Base-by-base conservation (phyloP, 768 basidiomycete species). In the Leccinum boreale region DNA sequence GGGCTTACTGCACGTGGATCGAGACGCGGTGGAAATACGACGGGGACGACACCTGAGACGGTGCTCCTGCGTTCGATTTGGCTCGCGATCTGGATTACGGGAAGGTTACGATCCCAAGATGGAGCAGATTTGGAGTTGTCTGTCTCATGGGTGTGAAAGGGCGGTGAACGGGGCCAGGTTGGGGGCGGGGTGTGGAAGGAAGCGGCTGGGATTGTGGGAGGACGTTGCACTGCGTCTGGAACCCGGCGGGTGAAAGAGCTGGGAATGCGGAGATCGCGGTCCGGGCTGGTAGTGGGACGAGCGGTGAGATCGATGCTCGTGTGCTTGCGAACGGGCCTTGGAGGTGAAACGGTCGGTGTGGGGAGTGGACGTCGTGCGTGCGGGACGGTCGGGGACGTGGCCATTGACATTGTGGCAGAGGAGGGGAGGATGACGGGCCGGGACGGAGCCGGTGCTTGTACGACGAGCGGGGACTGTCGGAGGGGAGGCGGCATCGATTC, bases 91-190 rank as follows among this genome's bases (percentile, higher is more conserved):
- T 11, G 26, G 28, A 64, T 33, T 56, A 65, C 14, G 68, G 64
- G 62, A 1, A 74, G 58, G 24, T 64, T 70, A 28, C 77, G 77
- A 65, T 78, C 78, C 79, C 79, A 80, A 12, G 75, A 62, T 3
- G 81, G 79, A 10, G 76, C 70, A 53, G 77, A 74, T 29, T 72
- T 77, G 31, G 47, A 28, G n/a, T 45, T 52, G n/a, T 50, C 61
- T 23, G 50, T 52, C 46, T 60, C 65, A 36, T 56, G 58, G 3
- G 39, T 3, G 6, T 65, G 57, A 3, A 56, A 49, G 14, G 19
- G 52, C 0, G 58, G 17, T 10, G 64, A 14, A 11, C 49, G 65
- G 17, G 62, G 52, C 62, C 59, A 65, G 1, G 53, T 59, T n/a
- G 62, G 57, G 4, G 60, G 56, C 4, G 64, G 56, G 1, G 58